These are phyloP conservation scores for Ambrosia artemisiifolia DNA, from an alignment of 129 eudicot genomes.

Conservation along the genomic window DNA sequence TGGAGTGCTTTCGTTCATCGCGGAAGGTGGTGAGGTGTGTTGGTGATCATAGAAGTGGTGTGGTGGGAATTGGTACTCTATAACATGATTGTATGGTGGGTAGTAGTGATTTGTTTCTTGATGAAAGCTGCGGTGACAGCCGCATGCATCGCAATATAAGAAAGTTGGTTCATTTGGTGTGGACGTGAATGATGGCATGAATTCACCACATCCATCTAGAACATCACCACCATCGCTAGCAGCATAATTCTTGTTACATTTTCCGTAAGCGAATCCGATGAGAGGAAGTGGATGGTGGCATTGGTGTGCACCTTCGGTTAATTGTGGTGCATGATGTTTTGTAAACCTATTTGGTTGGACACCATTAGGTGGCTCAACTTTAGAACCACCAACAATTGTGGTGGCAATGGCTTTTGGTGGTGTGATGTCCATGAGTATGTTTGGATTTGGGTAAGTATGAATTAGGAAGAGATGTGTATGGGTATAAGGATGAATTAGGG, in stretches of 20 bases:
- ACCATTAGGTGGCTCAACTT: conserved; percentile 39
- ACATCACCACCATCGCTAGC: conserved; percentile 56
- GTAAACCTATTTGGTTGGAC: conserved; percentile 10
- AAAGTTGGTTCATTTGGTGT: conserved; percentile 30
- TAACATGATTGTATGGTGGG: conserved; percentile 23
- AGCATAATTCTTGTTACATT: conserved; percentile 71
- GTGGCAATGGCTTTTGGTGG: conserved; percentile 18
- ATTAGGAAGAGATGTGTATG: background rate
- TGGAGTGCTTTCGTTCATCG: conserved; percentile 35
- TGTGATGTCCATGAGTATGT: background rate
- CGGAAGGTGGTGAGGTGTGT: conserved; percentile 30
- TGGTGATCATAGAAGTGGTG: too few species aligned
- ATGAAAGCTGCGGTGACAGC: conserved; percentile 93
- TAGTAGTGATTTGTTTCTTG: conserved; percentile 44
- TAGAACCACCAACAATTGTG: conserved; percentile 24
- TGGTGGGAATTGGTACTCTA: conserved; percentile 31
- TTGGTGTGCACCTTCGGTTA: conserved; percentile 34
- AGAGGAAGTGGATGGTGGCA: conserved; percentile 36
- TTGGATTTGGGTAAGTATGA: background rate
- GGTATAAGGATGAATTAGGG: background rate
- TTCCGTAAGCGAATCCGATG: conserved; percentile 35
- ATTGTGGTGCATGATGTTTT: background rate
- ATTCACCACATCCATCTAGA: conserved; percentile 79
- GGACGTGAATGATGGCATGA: conserved; percentile 42
- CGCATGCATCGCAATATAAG: conserved; percentile 70